Evolutionary conservation across 164 flowering plant species (phyloP), one percentile per base, ranked within the genome.

Genomic region (Stephania japonica): DNA sequence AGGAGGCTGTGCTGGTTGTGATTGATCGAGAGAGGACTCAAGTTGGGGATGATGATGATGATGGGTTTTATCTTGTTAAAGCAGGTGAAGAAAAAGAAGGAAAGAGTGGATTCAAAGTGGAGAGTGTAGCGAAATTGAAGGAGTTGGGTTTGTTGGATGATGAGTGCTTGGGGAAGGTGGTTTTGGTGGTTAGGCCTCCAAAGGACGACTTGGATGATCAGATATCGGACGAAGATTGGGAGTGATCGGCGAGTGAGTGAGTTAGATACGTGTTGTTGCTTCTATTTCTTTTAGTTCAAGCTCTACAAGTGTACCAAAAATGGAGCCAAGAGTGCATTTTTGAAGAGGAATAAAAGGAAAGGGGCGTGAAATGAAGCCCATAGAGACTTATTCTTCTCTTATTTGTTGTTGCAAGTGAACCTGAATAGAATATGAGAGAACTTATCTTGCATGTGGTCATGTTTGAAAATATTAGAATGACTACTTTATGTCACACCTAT

Each of bases 161-260:
- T 41, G 87, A 86, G 76, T 81, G 90, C 68, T 78, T 90, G 72
- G 98, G 94, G 67, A 85, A 73, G 12, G 97, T 91, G 69, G 86
- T 88, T 42, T 74, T 94, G 89, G 93, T 94, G 16, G 91, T 94
- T 47, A 84, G 98, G 84, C 98, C 98, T 7, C 96, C 97, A 1
- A 89, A 78, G 73, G 91, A 90, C 12, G 88, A 85, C 0, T 72
- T 47, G 12, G 90, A 90, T 32, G 87, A 85, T 78, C 90, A 86
- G 70, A 69, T 90, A 71, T 65, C 70, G 6, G 97, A 90, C 71
- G 96, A 90, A 69, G 98, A 91, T 70, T 91, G 96, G 98, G 97
- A 91, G 3, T 93, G 80, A 86, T 21, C 8, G 32, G 66, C 16
- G n/a, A 4, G 63, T 19, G 64, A 19, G 4, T 19, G 59, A 21